phyloP scores from a whole-genome alignment of 352 stramenopile genomes.

The Globisporangium lucens region DNA sequence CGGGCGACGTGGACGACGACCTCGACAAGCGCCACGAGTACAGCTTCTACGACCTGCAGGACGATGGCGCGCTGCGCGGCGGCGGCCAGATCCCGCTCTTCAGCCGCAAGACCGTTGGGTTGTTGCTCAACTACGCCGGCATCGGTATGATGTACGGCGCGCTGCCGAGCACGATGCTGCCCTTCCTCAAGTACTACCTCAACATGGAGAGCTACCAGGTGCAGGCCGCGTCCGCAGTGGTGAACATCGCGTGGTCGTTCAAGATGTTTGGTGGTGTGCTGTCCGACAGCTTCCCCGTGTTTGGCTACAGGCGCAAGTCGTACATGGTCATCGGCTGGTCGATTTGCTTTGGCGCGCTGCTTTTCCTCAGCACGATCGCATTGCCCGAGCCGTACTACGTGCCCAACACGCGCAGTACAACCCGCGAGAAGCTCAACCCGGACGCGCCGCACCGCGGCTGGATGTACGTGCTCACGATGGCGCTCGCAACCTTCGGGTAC shows the following conservation, averaged over 20 bases:
- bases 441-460: constrained; percentile 30
- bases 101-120: constrained; percentile 38
- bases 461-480: constrained; percentile 70
- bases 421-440: constrained; percentile 34
- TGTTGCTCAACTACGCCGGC: constrained; percentile 67
- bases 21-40: constrained; percentile 29
- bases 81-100: constrained; percentile 51
- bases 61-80: constrained; percentile 54
- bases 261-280: constrained; percentile 61
- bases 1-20: constrained; percentile 4
- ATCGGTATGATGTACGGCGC: constrained; percentile 71
- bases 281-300: constrained; percentile 56
- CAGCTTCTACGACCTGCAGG: constrained; percentile 59
- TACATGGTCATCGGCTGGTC: constrained; percentile 56
- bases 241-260: constrained; percentile 58
- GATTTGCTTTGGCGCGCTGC: constrained; percentile 21
- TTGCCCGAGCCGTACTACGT: constrained; percentile 46
- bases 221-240: constrained; percentile 26
- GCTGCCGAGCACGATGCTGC: constrained; percentile 44
- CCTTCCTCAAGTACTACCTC: constrained; percentile 40
- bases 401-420: constrained; percentile 8
- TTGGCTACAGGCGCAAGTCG: constrained; percentile 44
- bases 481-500: constrained; percentile 79
- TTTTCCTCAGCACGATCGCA: constrained; percentile 30
- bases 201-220: constrained; percentile 62